These are phyloP conservation scores for Fraxinus baroniana DNA, from an alignment of 305 asterid species.

Conservation along the genomic window DNA sequence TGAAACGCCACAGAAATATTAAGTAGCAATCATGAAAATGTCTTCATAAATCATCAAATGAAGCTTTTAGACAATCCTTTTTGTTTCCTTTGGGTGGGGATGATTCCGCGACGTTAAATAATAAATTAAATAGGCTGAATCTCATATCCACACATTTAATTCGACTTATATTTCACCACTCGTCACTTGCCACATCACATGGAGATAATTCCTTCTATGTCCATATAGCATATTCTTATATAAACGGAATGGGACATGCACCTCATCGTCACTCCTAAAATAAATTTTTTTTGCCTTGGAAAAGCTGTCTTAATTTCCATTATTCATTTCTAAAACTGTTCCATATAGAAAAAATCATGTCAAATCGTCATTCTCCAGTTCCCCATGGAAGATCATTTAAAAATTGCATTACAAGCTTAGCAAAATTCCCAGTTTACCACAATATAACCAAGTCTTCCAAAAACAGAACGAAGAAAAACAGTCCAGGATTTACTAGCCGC, in stretches of 20 bases:
- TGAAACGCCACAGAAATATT: not conserved
- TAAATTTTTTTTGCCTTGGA: not conserved
- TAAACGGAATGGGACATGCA: not conserved
- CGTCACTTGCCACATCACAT: not conserved
- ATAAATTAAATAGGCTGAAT: too few relatives aligned
- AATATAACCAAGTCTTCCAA: not conserved
- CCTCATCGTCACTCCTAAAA: not conserved
- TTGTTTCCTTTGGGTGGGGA: not conserved
- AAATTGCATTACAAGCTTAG: not conserved
- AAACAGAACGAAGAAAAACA: not conserved
- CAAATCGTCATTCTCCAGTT: not conserved
- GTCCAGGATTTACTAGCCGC: not conserved
- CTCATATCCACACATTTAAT: not conserved
- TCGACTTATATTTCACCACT: not conserved
- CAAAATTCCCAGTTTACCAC: not conserved
- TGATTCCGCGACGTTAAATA: not conserved
- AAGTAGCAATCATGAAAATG: not conserved
- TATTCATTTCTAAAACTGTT: not conserved
- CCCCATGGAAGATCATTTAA: not conserved
- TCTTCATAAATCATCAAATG: not conserved
- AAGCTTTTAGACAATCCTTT: not conserved
- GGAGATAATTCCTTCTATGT: not conserved
- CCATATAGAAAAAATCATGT: not conserved
- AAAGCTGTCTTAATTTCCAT: not conserved
- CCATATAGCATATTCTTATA: not conserved